Evolutionary conservation across 2,329 filamentous ascomycete species (phyloP), one percentile per base, ranked within the genome.

Genomic region (Aspergillus sp.): DNA sequence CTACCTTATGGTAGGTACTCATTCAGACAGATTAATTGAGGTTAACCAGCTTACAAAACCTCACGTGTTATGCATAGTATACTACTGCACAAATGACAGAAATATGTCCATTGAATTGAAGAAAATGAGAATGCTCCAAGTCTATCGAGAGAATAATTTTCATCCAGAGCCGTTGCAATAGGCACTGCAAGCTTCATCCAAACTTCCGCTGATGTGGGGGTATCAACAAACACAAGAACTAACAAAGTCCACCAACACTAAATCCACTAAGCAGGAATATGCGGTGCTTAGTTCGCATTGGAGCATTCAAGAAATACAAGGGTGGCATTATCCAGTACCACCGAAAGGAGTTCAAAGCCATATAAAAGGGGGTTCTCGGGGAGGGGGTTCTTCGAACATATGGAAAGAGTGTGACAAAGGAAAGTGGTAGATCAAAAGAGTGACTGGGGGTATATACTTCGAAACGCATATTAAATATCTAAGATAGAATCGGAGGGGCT

Each of bases 141-240:
- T 65, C 64, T 67, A 67, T 63, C 56, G 55, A 59, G 52, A 55
- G 14, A 54, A 60, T 22, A 49, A 22, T 42, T 56, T 52, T 50
- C 56, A 31, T 59, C 49, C 50, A 56, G 50, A 54, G 56, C 54
- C 54, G 36, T 56, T 49, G 57, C 51, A 54, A 60, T 60, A 55
- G 54, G 60, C 49, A 42, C 36, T 42, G 53, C 63, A 56, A 65
- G 60, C 63, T 47, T 64, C 65, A 62, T 65, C 58, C 64, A 62
- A 65, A 65, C 57, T 68, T 57, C 59, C 62, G 60, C 66, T 66
- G 58, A 59, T 62, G 60, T 56, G 65, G 65, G 36, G 65, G 63
- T 68, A 68, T 68, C 66, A 68, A 68, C 66, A 67, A 68, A 66
- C 50, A 59, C 56, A 60, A 63, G 39, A 65, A 60, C 55, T 50